A percentile compares a stretch with the other conserved stretches of the same genome.
These are phyloP conservation scores for Solanum gracilifrons DNA, from an alignment of 257 asterid genomes.

Conservation along the genomic window DNA sequence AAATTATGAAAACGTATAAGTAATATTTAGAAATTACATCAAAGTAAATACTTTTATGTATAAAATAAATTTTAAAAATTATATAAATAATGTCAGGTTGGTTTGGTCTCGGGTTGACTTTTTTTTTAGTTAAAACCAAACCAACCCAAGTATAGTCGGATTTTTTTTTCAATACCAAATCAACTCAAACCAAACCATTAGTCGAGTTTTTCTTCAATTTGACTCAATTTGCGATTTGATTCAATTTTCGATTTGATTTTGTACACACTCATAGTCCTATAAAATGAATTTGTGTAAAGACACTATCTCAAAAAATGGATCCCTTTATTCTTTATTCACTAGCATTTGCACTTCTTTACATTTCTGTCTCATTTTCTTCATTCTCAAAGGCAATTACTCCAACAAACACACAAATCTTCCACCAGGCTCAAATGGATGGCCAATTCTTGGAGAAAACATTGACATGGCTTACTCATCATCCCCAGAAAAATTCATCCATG, in stretches of 20 bases:
- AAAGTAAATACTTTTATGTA: too few relatives aligned
- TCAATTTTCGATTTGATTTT: rapidly evolving
- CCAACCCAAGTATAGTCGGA: too few relatives aligned
- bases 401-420: background rate
- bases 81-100: too few relatives aligned
- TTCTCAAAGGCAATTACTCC: background rate
- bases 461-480: background rate
- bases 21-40: too few relatives aligned
- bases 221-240: too few relatives aligned
- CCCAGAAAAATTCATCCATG: background rate
- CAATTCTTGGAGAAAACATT: constrained; percentile 11
- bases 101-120: too few relatives aligned
- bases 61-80: too few relatives aligned
- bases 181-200: too few relatives aligned
- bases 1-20: too few relatives aligned
- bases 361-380: background rate
- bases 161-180: too few relatives aligned
- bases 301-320: background rate
- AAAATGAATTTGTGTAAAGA: background rate
- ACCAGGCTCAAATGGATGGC: constrained; percentile 12
- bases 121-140: too few relatives aligned
- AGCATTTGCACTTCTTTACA: background rate
- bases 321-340: background rate
- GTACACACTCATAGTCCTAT: background rate
- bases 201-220: too few relatives aligned